These are phyloP conservation scores for Boletus sp. DNA, from an alignment of 768 basidiomycete genomes.

Conservation along the genomic window DNA sequence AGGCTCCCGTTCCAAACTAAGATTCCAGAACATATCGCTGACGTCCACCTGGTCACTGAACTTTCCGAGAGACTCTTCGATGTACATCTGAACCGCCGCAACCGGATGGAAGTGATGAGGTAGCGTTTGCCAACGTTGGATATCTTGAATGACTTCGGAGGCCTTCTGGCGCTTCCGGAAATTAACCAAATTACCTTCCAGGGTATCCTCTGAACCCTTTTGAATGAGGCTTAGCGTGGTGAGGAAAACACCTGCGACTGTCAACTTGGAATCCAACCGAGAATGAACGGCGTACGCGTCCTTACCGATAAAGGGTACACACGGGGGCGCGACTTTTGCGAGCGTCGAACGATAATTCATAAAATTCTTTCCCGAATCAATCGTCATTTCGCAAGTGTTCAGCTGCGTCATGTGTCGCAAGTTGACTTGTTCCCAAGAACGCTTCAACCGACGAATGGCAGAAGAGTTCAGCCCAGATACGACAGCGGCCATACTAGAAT, in stretches of 20 bases:
- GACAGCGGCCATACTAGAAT: slow-evolving; percentile 95
- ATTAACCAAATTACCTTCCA: slow-evolving; percentile 81
- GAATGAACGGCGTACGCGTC: neutral
- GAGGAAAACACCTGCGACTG: slow-evolving; percentile 79
- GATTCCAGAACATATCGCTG: slow-evolving; percentile 81
- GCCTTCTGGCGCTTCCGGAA: slow-evolving; percentile 94
- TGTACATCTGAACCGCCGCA: slow-evolving; percentile 63
- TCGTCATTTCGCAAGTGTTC: slow-evolving; percentile 79
- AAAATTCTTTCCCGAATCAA: slow-evolving; percentile 94
- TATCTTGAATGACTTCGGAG: slow-evolving; percentile 95
- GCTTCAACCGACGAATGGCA: slow-evolving; percentile 89
- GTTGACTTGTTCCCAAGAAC: slow-evolving; percentile 90
- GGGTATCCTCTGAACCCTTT: slow-evolving; percentile 87
- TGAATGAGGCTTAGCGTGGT: slow-evolving; percentile 96
- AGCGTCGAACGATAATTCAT: slow-evolving; percentile 85
- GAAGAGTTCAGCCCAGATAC: slow-evolving; percentile 93
- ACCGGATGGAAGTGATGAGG: slow-evolving; percentile 83
- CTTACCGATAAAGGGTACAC: slow-evolving; percentile 95
- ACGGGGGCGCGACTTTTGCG: slow-evolving; percentile 82
- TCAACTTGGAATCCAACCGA: neutral
- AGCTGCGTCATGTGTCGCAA: slow-evolving; percentile 72
- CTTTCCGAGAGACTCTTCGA: slow-evolving; percentile 75
- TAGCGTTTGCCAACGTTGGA: slow-evolving; percentile 92
- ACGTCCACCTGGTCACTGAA: slow-evolving; percentile 66
- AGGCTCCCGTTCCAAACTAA: slow-evolving; percentile 86